Conservation (phyloP, 352 stramenopile species). For the Phytophthora aleatoria region DNA sequence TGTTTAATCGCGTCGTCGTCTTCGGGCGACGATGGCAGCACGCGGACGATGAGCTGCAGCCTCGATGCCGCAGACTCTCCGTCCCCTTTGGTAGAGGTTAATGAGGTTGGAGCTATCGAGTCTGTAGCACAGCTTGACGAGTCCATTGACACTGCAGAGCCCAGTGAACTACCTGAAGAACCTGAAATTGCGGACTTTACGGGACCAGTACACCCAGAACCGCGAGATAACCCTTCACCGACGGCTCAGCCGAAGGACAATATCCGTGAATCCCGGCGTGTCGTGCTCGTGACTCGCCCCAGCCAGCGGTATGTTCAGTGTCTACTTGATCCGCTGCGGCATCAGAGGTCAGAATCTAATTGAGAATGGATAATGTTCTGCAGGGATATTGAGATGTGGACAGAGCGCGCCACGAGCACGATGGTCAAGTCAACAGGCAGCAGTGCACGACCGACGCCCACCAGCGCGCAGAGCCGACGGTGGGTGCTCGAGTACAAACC, state of each 20-base stretch:
- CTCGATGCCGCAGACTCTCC: slow-evolving; percentile 33
- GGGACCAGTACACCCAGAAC: slow-evolving; percentile 6
- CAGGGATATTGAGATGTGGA: slow-evolving; percentile 85
- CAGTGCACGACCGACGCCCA: slow-evolving; percentile 46
- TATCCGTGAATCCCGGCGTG: slow-evolving; percentile 43
- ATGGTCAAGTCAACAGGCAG: slow-evolving; percentile 67
- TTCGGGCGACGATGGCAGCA: slow-evolving; percentile 33
- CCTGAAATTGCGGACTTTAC: slow-evolving; percentile 9
- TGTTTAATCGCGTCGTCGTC: slow-evolving; percentile 25
- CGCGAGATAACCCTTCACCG: slow-evolving; percentile 10
- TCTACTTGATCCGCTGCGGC: background rate
- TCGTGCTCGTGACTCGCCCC: slow-evolving; percentile 75
- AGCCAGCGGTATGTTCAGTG: slow-evolving; percentile 59
- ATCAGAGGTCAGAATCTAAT: slow-evolving; percentile 11
- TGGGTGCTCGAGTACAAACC: slow-evolving; percentile 87
- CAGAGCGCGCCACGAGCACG: slow-evolving; percentile 74
- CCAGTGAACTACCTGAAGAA: slow-evolving; percentile 13
- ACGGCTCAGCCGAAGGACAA: slow-evolving; percentile 19
- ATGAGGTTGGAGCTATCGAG: slow-evolving; percentile 20
- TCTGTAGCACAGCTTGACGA: slow-evolving; percentile 25
- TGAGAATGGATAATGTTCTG: slow-evolving; percentile 11
- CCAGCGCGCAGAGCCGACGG: slow-evolving; percentile 62
- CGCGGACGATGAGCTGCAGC: slow-evolving; percentile 42
- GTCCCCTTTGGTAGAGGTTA: background rate
- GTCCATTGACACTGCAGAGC: slow-evolving; percentile 6